These are phyloP conservation scores for Alternaria tenuissima DNA, from an alignment of 2,329 filamentous ascomycete species.

Conservation along the genomic window DNA sequence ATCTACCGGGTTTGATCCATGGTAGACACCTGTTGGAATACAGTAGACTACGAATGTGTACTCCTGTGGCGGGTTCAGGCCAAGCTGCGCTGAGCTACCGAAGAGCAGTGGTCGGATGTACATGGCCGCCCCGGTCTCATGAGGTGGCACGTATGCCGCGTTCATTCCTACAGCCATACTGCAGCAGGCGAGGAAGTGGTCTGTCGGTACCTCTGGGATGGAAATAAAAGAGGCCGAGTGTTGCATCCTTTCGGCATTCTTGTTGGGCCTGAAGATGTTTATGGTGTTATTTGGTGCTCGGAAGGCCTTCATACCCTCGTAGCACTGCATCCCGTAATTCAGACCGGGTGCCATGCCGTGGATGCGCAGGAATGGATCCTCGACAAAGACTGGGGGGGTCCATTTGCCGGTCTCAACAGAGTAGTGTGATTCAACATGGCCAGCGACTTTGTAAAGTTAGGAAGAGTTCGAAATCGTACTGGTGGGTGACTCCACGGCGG, in stretches of 20 bases:
- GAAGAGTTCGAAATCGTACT: background rate
- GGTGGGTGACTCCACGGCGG: background rate
- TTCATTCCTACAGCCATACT: conserved; percentile 86
- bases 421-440: conserved; percentile 90
- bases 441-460: conserved; percentile 71
- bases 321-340: conserved; percentile 96
- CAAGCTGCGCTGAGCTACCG: conserved; percentile 85
- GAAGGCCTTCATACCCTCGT: conserved; percentile 98
- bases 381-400: conserved; percentile 79
- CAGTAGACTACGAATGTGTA: conserved; percentile 93
- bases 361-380: conserved; percentile 83
- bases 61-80: conserved; percentile 85
- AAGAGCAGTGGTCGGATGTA: conserved; percentile 92
- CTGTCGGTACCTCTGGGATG: conserved; percentile 79
- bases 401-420: conserved; percentile 77
- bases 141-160: conserved; percentile 88
- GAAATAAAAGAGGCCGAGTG: conserved; percentile 84
- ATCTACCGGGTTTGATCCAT: conserved; percentile 86
- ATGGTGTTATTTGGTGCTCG: conserved; percentile 77
- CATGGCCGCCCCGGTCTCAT: conserved; percentile 87
- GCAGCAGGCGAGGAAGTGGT: conserved; percentile 78
- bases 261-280: conserved; percentile 85
- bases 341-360: conserved; percentile 95
- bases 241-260: conserved; percentile 85
- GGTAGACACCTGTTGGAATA: conserved; percentile 91